Base-by-base conservation (phyloP, 257 asterid genomes). In the Agastache rugosa region DNA sequence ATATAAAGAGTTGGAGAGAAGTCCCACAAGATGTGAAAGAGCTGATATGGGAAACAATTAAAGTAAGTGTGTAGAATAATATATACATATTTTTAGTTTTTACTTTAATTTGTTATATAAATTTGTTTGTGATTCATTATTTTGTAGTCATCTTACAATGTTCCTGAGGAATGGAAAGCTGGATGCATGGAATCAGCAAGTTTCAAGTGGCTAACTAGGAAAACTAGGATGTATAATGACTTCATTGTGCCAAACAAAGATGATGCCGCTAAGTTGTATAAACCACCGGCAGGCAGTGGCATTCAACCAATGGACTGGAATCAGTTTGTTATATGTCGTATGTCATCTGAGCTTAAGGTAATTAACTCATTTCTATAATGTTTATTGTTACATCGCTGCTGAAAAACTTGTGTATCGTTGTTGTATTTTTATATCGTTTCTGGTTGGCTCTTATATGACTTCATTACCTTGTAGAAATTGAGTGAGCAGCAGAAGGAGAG, bases 11-110 rank as follows among this genome's bases (percentile, higher is more conserved):
- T 29, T 68, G 63, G 73, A 68, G 50, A 8, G 14, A 31, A 5
- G 73, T 68, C 5, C 73, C 73, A 1, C n/a, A 42, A 61, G 35
- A 17, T n/a, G n/a, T n/a, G n/a, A n/a, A n/a, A n/a, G n/a, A n/a
- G n/a, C n/a, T n/a, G n/a, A n/a, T n/a, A n/a, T n/a, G n/a, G n/a
- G n/a, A n/a, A n/a, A n/a, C n/a, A n/a, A n/a, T n/a, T n/a, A n/a
- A n/a, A n/a, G n/a, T n/a, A n/a, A n/a, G n/a, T n/a, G n/a, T n/a
- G n/a, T n/a, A n/a, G n/a, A n/a, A n/a, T n/a, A n/a, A n/a, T n/a
- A n/a, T n/a, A n/a, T n/a, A n/a, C n/a, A n/a, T n/a, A n/a, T n/a
- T n/a, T n/a, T n/a, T n/a, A n/a, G n/a, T n/a, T n/a, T n/a, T n/a
- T n/a, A n/a, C n/a, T n/a, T n/a, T n/a, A n/a, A n/a, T n/a, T n/a